Percentiles rank a stretch among this genome's conserved stretches.
Conservation (phyloP, 495 filamentous ascomycete species). For the Penicillium cinerascens region DNA sequence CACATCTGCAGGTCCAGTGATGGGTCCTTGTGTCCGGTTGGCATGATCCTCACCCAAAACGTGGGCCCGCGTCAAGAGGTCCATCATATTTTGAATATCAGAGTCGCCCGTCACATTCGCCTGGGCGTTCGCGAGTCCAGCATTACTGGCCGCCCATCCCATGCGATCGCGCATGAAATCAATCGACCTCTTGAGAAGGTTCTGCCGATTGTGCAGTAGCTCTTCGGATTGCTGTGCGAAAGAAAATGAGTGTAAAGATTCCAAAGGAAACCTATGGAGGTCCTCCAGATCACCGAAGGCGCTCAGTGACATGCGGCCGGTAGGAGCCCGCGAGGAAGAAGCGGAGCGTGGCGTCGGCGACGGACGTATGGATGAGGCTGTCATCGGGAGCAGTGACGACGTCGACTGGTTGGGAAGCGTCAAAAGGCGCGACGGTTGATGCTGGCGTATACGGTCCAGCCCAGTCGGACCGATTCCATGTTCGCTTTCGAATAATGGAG, state of each 20-base stretch:
- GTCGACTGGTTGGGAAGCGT: conserved; percentile 65
- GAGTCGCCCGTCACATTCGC: conserved; percentile 76
- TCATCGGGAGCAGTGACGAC: conserved; percentile 50
- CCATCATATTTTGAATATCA: conserved; percentile 87
- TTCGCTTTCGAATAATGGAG: conserved; percentile 59
- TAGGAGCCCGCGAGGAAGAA: conserved; percentile 50
- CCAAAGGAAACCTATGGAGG: conserved; percentile 84
- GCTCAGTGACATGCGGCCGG: conserved; percentile 59
- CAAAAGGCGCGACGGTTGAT: conserved; percentile 61
- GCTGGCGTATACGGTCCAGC: conserved; percentile 88
- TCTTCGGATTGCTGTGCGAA: conserved; percentile 97
- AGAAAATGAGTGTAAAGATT: conserved; percentile 97
- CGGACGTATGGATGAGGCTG: conserved; percentile 49
- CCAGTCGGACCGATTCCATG: conserved; percentile 67
- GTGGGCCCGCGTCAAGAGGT: conserved; percentile 75
- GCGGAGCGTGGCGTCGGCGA: conserved; percentile 55
- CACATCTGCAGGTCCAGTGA: conserved; percentile 72
- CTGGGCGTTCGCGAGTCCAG: conserved; percentile 72
- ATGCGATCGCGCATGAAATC: conserved; percentile 97
- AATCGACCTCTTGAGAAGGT: conserved; percentile 86
- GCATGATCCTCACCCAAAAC: conserved; percentile 57
- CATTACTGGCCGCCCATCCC: conserved; percentile 68
- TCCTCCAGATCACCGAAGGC: conserved; percentile 75
- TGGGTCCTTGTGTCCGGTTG: conserved; percentile 52
- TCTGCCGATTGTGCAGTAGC: conserved; percentile 83